Percentiles rank a stretch among this genome's conserved stretches.
Evolutionary conservation across 495 filamentous ascomycete species (phyloP).

Genomic region (Cercophora sp.): DNA sequence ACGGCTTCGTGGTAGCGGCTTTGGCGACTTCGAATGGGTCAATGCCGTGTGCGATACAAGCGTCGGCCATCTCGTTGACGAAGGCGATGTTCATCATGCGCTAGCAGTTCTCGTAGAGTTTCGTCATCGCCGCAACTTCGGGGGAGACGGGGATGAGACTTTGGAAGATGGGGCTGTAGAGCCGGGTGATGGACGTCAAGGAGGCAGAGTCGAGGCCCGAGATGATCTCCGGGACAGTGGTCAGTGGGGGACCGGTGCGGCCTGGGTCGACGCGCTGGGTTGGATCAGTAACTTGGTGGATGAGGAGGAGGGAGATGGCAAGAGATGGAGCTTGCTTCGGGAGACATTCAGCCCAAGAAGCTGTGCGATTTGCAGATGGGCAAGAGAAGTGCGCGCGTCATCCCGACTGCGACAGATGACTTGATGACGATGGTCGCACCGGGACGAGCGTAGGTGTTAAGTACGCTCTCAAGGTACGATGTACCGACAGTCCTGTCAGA

Average conservation of each 20-base stretch:
- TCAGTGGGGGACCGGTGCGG: conserved; percentile 22
- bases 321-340: conserved; percentile 23
- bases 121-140: conserved; percentile 41
- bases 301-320: not conserved
- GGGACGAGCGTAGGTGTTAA: conserved; percentile 21
- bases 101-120: conserved; percentile 42
- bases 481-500: conserved; percentile 31
- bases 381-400: conserved; percentile 33
- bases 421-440: conserved; percentile 36
- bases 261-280: conserved; percentile 36
- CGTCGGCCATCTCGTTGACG: conserved; percentile 42
- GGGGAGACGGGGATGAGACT: conserved; percentile 34
- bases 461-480: conserved; percentile 25
- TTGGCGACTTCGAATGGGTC: conserved; percentile 34
- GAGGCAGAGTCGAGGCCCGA: conserved; percentile 34
- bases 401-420: conserved; percentile 36
- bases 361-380: conserved; percentile 20
- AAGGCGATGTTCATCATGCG: conserved; percentile 38
- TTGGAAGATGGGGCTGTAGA: conserved; percentile 33
- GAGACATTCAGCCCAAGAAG: conserved; percentile 35
- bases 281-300: too few species aligned
- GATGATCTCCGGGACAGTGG: conserved; percentile 34
- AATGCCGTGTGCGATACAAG: conserved; percentile 33
- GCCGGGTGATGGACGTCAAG: conserved; percentile 24
- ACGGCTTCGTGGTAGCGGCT: conserved; percentile 39